Evolutionary conservation across 2,329 filamentous ascomycete species (phyloP), one percentile per base, ranked within the genome.

Genomic region (Botrytis fragariae): DNA sequence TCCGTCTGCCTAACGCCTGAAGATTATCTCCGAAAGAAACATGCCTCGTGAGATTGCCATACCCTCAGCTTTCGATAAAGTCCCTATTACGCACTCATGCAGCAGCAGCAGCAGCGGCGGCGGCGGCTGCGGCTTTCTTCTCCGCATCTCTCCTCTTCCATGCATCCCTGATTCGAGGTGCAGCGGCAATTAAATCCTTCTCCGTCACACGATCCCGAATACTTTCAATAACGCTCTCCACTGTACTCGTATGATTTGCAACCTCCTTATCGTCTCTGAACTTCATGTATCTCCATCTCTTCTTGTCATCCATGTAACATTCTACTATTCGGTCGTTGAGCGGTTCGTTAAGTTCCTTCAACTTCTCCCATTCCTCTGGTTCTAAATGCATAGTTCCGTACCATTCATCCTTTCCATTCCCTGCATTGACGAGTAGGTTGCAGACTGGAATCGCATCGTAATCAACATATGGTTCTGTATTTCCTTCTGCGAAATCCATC

Each of bases 181-280:
- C 92, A 0, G 89, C 87, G 2, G 84, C 87, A 63, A 95, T 87
- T 48, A 99, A 86, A 80, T 99, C 94, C 73, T 93, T 87, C 82
- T 97, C 90, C 0, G 90, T 92, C 18, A 99, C 94, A 1, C 90
- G 90, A 79, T 98, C 94, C 74, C 90, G 87, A 78, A 99, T 98
- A 82, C 93, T 97, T 76, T 95, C 91, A 74, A 98, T 87, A 6
- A 99, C 96, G 81, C 92, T 97, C 39, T 90, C 86, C 1, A 98
- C 93, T 0, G 93, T 95, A 29, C 86, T 90, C 74, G 93, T 91
- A 82, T 98, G 95, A 79, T 99, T 99, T 0, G 93, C 94, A 77
- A 97, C 92, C 42, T 86, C 85, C 84, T 99, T 99, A 83, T 99
- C 96, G 79, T 98, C 95, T 70, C 96, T 88, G 82, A 98, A 95